A percentile compares a stretch with the other conserved stretches of the same genome.
phyloP scores from a whole-genome alignment of 83 land plant genomes.

The Picea engelmannii region DNA sequence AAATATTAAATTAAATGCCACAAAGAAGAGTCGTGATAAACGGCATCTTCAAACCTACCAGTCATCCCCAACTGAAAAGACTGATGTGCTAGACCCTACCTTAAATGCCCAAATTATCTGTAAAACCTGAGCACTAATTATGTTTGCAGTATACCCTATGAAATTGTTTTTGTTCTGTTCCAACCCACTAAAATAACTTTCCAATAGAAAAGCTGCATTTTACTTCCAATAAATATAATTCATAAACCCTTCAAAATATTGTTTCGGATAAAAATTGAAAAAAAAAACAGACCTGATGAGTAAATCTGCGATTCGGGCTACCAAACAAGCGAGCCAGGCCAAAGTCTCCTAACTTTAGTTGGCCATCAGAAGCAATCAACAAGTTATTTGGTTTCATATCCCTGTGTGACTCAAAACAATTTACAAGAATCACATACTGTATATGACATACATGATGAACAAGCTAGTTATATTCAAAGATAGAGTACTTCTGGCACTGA shows the following conservation, averaged over 20 bases:
- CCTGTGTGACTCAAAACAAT: slow-evolving; percentile 34
- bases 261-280: background rate
- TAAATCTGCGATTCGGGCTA: slow-evolving; percentile 92
- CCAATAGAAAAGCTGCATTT: too few relatives aligned
- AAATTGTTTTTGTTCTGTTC: too few relatives aligned
- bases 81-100: background rate
- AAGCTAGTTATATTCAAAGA: background rate
- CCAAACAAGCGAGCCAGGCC: slow-evolving; percentile 98
- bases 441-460: background rate
- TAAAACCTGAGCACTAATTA: background rate
- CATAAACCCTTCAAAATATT: background rate
- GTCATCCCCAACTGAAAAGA: background rate
- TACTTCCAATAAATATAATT: background rate
- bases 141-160: background rate
- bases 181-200: too few relatives aligned
- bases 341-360: slow-evolving; percentile 96
- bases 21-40: background rate
- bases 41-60: background rate
- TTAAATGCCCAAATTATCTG: too few relatives aligned
- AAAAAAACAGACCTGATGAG: slow-evolving; percentile 79
- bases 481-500: background rate
- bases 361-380: slow-evolving; percentile 85
- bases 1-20: background rate
- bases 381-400: slow-evolving; percentile 99
- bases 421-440: slow-evolving; percentile 4